A percentile compares a stretch with the other conserved stretches of the same genome.
Conservation (phyloP, 2,329 filamentous ascomycete genomes). For the Zymoseptoria crescenta region DNA sequence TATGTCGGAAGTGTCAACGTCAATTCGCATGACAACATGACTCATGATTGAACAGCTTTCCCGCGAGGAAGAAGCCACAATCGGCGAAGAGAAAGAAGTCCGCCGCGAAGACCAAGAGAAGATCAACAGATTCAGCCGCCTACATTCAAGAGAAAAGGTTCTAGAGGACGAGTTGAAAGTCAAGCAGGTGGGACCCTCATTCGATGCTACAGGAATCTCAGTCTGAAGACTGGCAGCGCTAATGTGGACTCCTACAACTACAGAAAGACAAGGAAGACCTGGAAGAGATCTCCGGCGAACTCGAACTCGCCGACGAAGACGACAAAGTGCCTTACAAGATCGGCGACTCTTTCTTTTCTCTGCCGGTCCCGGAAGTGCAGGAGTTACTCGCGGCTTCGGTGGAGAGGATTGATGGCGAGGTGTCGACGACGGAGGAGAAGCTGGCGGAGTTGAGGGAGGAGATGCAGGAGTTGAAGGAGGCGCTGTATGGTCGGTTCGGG, state of each 20-base stretch:
- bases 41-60: slow-evolving; percentile 57
- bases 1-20: slow-evolving; percentile 15
- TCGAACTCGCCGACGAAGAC: slow-evolving; percentile 93
- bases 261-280: slow-evolving; percentile 98
- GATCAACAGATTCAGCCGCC: slow-evolving; percentile 93
- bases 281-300: slow-evolving; percentile 81
- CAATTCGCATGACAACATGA: background rate
- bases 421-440: slow-evolving; percentile 67
- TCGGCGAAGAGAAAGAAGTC: slow-evolving; percentile 81
- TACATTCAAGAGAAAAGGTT: slow-evolving; percentile 76
- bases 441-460: slow-evolving; percentile 69
- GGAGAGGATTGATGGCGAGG: slow-evolving; percentile 67
- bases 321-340: slow-evolving; percentile 80
- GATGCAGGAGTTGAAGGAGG: slow-evolving; percentile 83
- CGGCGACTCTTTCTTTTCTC: slow-evolving; percentile 86
- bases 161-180: slow-evolving; percentile 72
- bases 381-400: slow-evolving; percentile 69
- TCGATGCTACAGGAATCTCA: background rate
- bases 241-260: background rate
- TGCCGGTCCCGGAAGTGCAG: slow-evolving; percentile 78
- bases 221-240: slow-evolving; percentile 22
- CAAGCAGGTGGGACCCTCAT: slow-evolving; percentile 56
- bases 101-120: slow-evolving; percentile 96
- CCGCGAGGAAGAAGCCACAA: slow-evolving; percentile 77
- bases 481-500: slow-evolving; percentile 89